These are phyloP conservation scores for Mercurialis annua DNA, from an alignment of 345 rosid genomes.

Conservation along the genomic window DNA sequence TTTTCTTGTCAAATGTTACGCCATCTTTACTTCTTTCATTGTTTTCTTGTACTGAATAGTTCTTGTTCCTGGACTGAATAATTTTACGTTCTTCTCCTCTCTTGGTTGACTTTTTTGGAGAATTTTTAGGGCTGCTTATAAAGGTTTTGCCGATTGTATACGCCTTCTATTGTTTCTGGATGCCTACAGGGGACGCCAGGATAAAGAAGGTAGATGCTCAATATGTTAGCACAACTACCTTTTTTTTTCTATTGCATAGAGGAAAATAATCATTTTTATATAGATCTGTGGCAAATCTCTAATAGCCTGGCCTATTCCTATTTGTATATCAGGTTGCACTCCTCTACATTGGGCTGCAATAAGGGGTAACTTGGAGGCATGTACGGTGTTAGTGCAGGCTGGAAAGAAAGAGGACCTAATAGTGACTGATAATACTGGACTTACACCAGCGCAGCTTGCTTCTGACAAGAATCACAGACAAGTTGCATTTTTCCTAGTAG, in stretches of 20 bases:
- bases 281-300: background rate
- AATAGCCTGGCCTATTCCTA: background rate
- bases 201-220: conserved; percentile 70
- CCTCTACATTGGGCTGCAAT: conserved; percentile 99
- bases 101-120: conserved; percentile 38
- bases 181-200: conserved; percentile 93
- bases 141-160: conserved; percentile 94
- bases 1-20: background rate
- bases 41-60: background rate
- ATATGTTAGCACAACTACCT: background rate
- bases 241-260: background rate
- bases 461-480: conserved; percentile 95
- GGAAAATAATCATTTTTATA: background rate
- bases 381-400: conserved; percentile 97
- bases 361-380: conserved; percentile 96
- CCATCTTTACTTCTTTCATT: background rate
- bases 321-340: conserved; percentile 69
- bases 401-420: conserved; percentile 92
- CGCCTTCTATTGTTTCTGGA: conserved; percentile 91
- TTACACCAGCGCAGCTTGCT: conserved; percentile 99
- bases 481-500: conserved; percentile 98
- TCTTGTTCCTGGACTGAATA: background rate
- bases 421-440: conserved; percentile 85
- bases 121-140: conserved; percentile 93
- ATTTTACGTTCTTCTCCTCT: background rate